These are phyloP conservation scores for Camelina neglecta DNA, from an alignment of 345 rosid genomes.

Conservation along the genomic window DNA sequence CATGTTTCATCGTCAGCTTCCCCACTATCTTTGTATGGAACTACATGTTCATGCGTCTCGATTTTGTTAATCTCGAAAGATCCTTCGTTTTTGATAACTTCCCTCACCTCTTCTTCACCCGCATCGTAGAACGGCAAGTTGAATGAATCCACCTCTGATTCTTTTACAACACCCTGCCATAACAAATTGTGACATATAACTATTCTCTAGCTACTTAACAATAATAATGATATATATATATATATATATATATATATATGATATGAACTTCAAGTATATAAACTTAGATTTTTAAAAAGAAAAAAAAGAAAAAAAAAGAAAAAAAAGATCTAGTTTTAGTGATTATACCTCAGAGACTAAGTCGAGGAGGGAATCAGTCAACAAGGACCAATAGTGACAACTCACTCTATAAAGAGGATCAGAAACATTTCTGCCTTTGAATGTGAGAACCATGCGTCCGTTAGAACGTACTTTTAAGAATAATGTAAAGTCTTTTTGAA, in stretches of 20 bases:
- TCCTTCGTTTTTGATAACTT: slow-evolving; percentile 37
- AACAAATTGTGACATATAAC: background rate
- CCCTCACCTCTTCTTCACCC: slow-evolving; percentile 10
- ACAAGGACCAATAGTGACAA: slow-evolving; percentile 16
- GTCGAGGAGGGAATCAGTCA: slow-evolving; percentile 41
- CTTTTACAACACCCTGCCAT: slow-evolving; percentile 45
- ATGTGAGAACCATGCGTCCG: slow-evolving; percentile 49
- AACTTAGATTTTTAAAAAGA: no score
- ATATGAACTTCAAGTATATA: background rate
- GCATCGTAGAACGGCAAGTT: slow-evolving; percentile 43
- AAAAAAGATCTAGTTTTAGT: no score
- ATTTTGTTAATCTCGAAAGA: slow-evolving; percentile 34
- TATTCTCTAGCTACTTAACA: background rate
- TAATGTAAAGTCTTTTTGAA: slow-evolving; percentile 45
- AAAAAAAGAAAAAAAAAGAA: no score
- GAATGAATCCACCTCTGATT: slow-evolving; percentile 43
- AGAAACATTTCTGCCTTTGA: slow-evolving; percentile 35
- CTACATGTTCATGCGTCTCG: slow-evolving; percentile 1
- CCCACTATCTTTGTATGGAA: background rate
- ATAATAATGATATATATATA: background rate
- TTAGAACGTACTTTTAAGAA: slow-evolving; percentile 45
- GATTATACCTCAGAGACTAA: slow-evolving; percentile 46
- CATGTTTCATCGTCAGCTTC: background rate
- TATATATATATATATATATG: no score
- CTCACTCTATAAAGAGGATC: slow-evolving; percentile 39